phyloP scores from a whole-genome alignment of 1,284 basidiomycete species.

The Macrocystidia cucumis region DNA sequence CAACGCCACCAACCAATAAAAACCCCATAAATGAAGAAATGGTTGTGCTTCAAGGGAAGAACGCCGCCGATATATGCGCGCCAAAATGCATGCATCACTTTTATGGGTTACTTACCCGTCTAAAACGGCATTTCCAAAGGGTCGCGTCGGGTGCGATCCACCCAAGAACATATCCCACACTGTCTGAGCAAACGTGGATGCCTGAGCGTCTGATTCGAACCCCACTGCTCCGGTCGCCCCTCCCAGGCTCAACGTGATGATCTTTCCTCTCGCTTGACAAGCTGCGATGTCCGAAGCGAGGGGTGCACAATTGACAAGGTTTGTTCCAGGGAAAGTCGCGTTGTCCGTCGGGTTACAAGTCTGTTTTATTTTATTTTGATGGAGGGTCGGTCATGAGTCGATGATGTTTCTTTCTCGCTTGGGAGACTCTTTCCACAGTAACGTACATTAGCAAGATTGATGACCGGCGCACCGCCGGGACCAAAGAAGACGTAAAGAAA shows the following conservation, averaged over 20 bases:
- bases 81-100: constrained; percentile 2
- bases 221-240: constrained; percentile 46
- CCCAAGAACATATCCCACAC: constrained; percentile 61
- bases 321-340: constrained; percentile 48
- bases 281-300: constrained; percentile 47
- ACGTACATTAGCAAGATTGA: constrained; percentile 55
- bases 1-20: no score
- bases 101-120: constrained; percentile 40
- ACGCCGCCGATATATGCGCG: not conserved
- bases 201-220: constrained; percentile 47
- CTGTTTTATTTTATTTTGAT: constrained; percentile 19
- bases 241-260: constrained; percentile 44
- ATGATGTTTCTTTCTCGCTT: not conserved
- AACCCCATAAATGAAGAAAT: no score
- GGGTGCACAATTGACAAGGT: constrained; percentile 44
- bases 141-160: constrained; percentile 47
- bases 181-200: constrained; percentile 43
- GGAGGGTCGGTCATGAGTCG: not conserved
- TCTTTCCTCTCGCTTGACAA: constrained; percentile 58
- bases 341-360: constrained; percentile 50
- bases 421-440: not conserved
- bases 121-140: constrained; percentile 54
- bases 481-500: constrained; percentile 58
- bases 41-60: no score
- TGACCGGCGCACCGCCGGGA: constrained; percentile 45